Evolutionary conservation across 768 basidiomycete species (phyloP), one percentile per base, ranked within the genome.

Genomic region (Tulasnella sp.): DNA sequence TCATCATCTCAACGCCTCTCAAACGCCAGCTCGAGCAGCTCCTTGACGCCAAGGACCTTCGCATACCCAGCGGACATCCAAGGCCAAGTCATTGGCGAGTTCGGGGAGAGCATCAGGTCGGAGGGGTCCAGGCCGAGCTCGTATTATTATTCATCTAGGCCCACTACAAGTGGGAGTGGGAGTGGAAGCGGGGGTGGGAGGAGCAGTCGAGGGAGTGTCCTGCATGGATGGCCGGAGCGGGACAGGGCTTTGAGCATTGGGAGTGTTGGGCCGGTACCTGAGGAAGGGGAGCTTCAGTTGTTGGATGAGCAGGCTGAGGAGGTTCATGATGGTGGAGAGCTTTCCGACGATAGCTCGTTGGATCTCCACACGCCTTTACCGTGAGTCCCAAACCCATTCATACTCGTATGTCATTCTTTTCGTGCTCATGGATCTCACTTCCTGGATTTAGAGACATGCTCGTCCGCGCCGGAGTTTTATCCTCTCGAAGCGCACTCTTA

Each of bases 291-390:
- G 47, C 13, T 43, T 19, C 19, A 48, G 47, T 11, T 29, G 21
- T 21, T 48, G 27, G 21, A 48, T 48, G 47, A 23, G 11, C 47
- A 48, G n/a, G 47, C 19, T 5, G 47, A 61, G 11, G 7, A 48
- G n/a, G 47, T 11, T 5, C 7, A 61, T n/a, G 27, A 61, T 23
- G 41, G 32, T 44, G 61, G 56, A 15, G 34, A 38, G 34, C 5
- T 38, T 5, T 38, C 34, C 7, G 34, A 56, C 43, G 61, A 62
- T 27, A 62, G 61, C 26, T 62, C 61, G n/a, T 24, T 62, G 5
- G 61, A 62, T 44, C 42, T 62, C 19, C 60, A 61, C n/a, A 62
- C 61, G 8, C 61, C 61, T 50, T 43, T 62, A 19, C 58, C 61
- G 61, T 62, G 34, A 50, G 61, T 62, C 4, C 17, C 42, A 23